These are phyloP conservation scores for Asterella californica DNA, from an alignment of 225 moss, liverwort and hornwort genomes.

Conservation along the genomic window DNA sequence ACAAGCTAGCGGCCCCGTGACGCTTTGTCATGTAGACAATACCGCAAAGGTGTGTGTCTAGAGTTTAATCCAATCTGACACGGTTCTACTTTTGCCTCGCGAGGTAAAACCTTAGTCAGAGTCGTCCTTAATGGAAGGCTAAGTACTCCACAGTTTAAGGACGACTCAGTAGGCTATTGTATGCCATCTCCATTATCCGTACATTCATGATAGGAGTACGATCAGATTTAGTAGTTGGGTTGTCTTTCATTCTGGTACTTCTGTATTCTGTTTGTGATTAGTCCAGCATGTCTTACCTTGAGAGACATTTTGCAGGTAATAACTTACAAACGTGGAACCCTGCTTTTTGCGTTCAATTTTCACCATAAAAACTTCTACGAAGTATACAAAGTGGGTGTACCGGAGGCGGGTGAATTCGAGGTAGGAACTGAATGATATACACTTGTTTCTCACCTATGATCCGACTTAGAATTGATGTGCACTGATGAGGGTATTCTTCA, in stretches of 20 bases:
- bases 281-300: neutral
- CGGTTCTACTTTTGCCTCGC: neutral
- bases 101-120: neutral
- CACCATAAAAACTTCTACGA: constrained; percentile 76
- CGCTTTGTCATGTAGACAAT: constrained; percentile 74
- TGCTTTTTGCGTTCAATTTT: constrained; percentile 91
- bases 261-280: neutral
- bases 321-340: constrained; percentile 65
- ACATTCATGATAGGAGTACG: too few relatives aligned
- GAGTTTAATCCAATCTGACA: neutral
- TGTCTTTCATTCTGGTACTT: neutral
- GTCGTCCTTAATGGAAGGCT: neutral
- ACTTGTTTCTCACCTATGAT: too few relatives aligned
- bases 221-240: too few relatives aligned
- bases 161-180: too few relatives aligned
- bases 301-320: constrained; percentile 52
- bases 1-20: constrained; percentile 56
- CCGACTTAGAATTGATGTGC: too few relatives aligned
- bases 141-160: too few relatives aligned
- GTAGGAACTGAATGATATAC: constrained; percentile 32
- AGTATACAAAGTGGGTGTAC: constrained; percentile 92
- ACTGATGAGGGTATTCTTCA: neutral
- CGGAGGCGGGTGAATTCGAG: constrained; percentile 87
- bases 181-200: too few relatives aligned
- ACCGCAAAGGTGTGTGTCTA: constrained; percentile 57